phyloP scores from a whole-genome alignment of 306 rosid genomes.

The Castanopsis chinensis region DNA sequence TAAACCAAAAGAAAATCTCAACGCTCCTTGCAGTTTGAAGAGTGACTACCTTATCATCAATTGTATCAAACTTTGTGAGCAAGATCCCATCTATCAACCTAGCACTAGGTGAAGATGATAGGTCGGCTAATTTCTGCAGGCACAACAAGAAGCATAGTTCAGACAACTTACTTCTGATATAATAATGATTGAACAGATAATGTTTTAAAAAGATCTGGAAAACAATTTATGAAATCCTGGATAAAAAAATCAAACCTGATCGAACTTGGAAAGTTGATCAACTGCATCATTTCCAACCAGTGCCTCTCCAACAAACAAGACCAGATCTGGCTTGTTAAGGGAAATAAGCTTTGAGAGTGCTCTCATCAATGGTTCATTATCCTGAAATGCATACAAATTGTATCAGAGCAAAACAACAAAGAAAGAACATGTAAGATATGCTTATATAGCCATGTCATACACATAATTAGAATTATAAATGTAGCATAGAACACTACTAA shows the following conservation, averaged over 20 bases:
- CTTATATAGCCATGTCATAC: constrained; percentile 8
- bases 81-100: constrained; percentile 89
- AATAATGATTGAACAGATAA: neutral
- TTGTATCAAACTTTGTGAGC: constrained; percentile 97
- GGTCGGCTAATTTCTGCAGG: constrained; percentile 88
- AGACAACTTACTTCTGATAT: neutral
- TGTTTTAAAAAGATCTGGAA: neutral
- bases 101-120: constrained; percentile 62
- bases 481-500: neutral
- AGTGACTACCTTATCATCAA: constrained; percentile 81
- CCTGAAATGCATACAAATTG: constrained; percentile 1
- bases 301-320: constrained; percentile 97
- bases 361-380: constrained; percentile 57
- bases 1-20: neutral
- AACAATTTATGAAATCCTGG: neutral
- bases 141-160: neutral
- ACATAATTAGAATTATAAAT: neutral
- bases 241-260: constrained; percentile 58
- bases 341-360: constrained; percentile 90
- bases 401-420: constrained; percentile 8
- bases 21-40: constrained; percentile 10
- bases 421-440: neutral
- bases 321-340: constrained; percentile 91
- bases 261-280: constrained; percentile 96
- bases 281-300: constrained; percentile 98